phyloP scores from a whole-genome alignment of 768 basidiomycete genomes.

The Lactarius hengduanensis region DNA sequence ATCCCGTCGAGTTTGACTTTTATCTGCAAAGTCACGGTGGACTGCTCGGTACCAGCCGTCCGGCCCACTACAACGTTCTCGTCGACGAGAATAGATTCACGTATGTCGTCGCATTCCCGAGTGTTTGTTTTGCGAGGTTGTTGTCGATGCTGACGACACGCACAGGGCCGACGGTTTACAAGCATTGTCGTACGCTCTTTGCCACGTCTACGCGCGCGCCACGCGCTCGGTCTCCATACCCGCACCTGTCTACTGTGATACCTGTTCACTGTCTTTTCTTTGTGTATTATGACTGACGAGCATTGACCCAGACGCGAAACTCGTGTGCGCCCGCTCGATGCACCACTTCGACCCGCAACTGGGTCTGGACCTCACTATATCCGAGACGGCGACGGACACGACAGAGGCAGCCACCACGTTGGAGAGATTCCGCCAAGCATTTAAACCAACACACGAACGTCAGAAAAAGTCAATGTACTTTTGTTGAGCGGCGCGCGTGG shows the following conservation, averaged over 20 bases:
- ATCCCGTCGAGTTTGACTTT: constrained; percentile 74
- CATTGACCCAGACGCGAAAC: constrained; percentile 62
- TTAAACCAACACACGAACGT: constrained; percentile 54
- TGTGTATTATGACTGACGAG: background rate
- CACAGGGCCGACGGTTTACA: constrained; percentile 66
- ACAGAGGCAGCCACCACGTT: constrained; percentile 40
- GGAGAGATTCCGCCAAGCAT: constrained; percentile 46
- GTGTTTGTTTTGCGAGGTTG: background rate
- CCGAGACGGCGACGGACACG: constrained; percentile 45
- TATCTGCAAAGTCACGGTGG: constrained; percentile 78
- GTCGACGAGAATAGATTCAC: constrained; percentile 59
- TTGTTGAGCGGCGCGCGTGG: constrained; percentile 31
- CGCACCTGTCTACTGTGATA: constrained; percentile 77
- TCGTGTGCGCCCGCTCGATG: constrained; percentile 72
- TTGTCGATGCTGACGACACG: constrained; percentile 9
- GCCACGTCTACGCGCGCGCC: constrained; percentile 77
- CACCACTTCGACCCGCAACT: constrained; percentile 72
- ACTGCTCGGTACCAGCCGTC: constrained; percentile 71
- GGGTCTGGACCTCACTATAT: constrained; percentile 58
- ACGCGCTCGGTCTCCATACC: constrained; percentile 83
- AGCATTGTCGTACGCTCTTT: constrained; percentile 72
- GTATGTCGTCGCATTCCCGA: constrained; percentile 38
- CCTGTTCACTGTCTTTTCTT: background rate
- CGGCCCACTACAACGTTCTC: constrained; percentile 56
- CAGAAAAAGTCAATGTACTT: constrained; percentile 44